These are phyloP conservation scores for Clonostachys chloroleuca DNA, from an alignment of 2,329 filamentous ascomycete genomes.

Conservation along the genomic window DNA sequence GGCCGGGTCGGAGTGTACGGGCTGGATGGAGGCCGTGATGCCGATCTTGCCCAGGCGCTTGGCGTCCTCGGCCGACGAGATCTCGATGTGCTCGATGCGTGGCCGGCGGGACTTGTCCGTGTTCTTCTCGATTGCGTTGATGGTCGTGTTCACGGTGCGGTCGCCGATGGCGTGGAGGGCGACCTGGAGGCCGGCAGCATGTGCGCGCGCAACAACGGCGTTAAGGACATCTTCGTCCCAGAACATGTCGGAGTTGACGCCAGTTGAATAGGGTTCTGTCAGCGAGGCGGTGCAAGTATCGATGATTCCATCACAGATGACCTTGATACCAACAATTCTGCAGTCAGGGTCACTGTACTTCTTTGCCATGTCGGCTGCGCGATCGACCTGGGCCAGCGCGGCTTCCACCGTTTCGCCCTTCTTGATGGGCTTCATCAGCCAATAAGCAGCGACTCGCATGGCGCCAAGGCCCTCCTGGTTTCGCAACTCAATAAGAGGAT, in stretches of 20 bases:
- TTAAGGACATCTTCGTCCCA: slow-evolving; percentile 49
- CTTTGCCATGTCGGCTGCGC: slow-evolving; percentile 37
- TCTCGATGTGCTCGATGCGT: slow-evolving; percentile 62
- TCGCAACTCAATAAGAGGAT: slow-evolving; percentile 39
- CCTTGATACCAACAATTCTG: slow-evolving; percentile 57
- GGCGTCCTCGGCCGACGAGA: slow-evolving; percentile 50
- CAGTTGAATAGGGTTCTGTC: slow-evolving; percentile 51
- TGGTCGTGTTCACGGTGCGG: slow-evolving; percentile 48
- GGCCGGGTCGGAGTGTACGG: slow-evolving; percentile 55
- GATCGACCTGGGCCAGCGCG: slow-evolving; percentile 41
- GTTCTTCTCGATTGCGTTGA: slow-evolving; percentile 46
- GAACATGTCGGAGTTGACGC: slow-evolving; percentile 39
- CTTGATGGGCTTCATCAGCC: slow-evolving; percentile 50
- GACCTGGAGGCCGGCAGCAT: slow-evolving; percentile 49
- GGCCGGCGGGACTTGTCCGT: slow-evolving; percentile 44
- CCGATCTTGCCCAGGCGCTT: slow-evolving; percentile 49
- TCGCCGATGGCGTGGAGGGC: slow-evolving; percentile 65
- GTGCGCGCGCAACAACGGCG: slow-evolving; percentile 49
- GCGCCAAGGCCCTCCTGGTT: slow-evolving; percentile 19
- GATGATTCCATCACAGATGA: slow-evolving; percentile 62
- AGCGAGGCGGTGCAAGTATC: slow-evolving; percentile 62
- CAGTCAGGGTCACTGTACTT: slow-evolving; percentile 26
- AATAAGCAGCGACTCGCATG: slow-evolving; percentile 49
- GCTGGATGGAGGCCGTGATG: slow-evolving; percentile 56
- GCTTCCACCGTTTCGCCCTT: slow-evolving; percentile 32